Evolutionary conservation across 257 asterid genomes (phyloP), one percentile per base, ranked within the genome.

Genomic region (Penstemon davidsonii): DNA sequence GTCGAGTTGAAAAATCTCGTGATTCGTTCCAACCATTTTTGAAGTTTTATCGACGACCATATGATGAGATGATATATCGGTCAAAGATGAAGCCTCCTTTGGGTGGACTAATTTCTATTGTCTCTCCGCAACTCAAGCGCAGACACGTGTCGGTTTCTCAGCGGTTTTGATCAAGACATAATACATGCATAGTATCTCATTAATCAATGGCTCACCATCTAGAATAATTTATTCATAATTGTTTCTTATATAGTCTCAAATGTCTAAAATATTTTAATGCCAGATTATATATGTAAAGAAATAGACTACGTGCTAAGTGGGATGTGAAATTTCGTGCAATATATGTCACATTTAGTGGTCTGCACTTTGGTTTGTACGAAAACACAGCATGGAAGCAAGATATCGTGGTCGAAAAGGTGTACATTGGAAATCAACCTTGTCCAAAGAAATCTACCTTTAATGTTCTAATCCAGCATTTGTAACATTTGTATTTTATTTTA

Each of bases 1-100:
- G 64, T 50, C 78, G 83, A 19, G 71, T 50, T 0, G 94, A 85
- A 59, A 85, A 76, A 19, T 64, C 84, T 0, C 85, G 92, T 0
- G 96, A 90, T 3, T 82, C 94, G 0, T 93, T 93, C 54, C 50
- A 54, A n/a, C 88, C 87, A 0, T 87, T 84, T 33, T 18, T 90
- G 77, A 90, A 79, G 50, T 88, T 94, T 49, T 94, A 94, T 55
- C 85, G 95, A 3, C 71, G 89, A 41, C 99, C 95, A 8, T 90
- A 94, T 39, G 96, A 94, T 18, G 99, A 94, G 75, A 94, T 94
- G 99, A 81, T 72, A 74, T 94, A 94, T 41, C 36, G 96, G 68
- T 87, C 99, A 9, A 90, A 88, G 79, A 90, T 94, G 96, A 82
- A 83, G 69, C 99, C 99, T 0, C 99, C 97, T 0, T 79, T 90